Base-by-base conservation (phyloP, 2,329 filamentous ascomycete species). In the Microcera coccophila region DNA sequence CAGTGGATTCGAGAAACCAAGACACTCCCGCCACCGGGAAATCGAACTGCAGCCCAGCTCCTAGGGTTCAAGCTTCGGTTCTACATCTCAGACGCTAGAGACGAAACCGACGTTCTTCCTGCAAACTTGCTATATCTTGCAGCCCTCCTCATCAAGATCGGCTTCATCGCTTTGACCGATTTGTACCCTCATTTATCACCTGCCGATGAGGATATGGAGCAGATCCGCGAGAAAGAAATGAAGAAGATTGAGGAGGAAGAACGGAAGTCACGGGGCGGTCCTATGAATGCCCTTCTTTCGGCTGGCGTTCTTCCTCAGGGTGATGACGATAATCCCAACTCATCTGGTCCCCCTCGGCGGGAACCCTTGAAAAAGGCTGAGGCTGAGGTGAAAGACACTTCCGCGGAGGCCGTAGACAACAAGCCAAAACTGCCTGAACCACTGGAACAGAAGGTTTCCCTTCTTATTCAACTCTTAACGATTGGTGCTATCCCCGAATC, bases 21-120 rank as follows among this genome's bases (percentile, higher is more conserved):
- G 42, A 94, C 87, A 0, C 69, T 93, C 3, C 90, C 90, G 4
- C 89, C 90, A 2, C 75, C 79, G 21, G 93, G 94, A 21, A 98
- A 96, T 62, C 81, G 85, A 33, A 88, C 94, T 45, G 93, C 93
- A 1, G 94, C 94, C 21, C 93, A 97, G 62, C 77, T 98, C 3
- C 81, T 98, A 12, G 93, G 93, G 4, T 98, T 98, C 75, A 98
- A 98, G 67, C 78, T 98, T 38, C 87, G 88, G 12, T 98, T 95
- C 65, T 98, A 98, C 61, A 86, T 88, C 31, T 94, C 89, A 0
- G 74, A 83, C 20, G 82, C 85, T 26, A 81, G 91, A 42, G 81
- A 87, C 46, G 77, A 82, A 41, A 72, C 78, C 1, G 93, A 97
- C 58, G 75, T 83, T 3, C 74, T 97, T 2, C 93, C 93, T 0